Conservation (phyloP, 2,329 filamentous ascomycete genomes). For the Fusarium sp. region DNA sequence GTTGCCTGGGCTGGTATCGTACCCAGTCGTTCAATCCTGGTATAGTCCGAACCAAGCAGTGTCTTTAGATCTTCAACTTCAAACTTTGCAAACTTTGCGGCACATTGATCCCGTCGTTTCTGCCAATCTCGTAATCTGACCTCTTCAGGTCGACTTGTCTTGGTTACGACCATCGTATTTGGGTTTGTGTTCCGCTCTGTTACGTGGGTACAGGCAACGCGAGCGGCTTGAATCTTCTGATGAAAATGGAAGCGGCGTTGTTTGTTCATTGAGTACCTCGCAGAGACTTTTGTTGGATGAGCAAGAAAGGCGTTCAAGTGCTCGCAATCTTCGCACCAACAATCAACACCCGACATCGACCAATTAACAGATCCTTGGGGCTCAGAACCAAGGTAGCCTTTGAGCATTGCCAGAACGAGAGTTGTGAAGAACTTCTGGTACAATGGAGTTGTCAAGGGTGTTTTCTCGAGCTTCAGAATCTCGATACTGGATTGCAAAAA, state of each 20-base stretch:
- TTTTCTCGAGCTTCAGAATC: slow-evolving; percentile 9
- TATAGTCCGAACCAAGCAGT: slow-evolving; percentile 8
- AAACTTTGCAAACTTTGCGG: neutral
- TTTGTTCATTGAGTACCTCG: slow-evolving; percentile 28
- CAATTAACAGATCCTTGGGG: slow-evolving; percentile 17
- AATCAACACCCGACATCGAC: slow-evolving; percentile 17
- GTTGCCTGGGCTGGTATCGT: neutral
- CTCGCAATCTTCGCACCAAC: slow-evolving; percentile 43
- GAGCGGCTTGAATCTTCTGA: slow-evolving; percentile 6
- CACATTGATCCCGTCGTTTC: neutral
- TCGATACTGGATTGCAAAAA: slow-evolving; percentile 41
- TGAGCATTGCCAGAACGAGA: slow-evolving; percentile 39
- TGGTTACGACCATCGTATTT: slow-evolving; percentile 43
- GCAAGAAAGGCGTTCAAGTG: slow-evolving; percentile 45
- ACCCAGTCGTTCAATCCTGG: neutral
- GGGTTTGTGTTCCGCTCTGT: slow-evolving; percentile 22
- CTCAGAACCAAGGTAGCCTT: slow-evolving; percentile 35
- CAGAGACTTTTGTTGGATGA: neutral
- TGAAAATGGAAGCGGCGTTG: slow-evolving; percentile 40
- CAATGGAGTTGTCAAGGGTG: slow-evolving; percentile 14
- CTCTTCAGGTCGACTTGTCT: slow-evolving; percentile 17
- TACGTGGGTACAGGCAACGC: slow-evolving; percentile 38
- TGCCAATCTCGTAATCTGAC: neutral
- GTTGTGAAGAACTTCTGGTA: slow-evolving; percentile 43
- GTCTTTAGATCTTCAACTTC: neutral